phyloP scores from a whole-genome alignment of 75 land plant species.

The Pinus taeda region DNA sequence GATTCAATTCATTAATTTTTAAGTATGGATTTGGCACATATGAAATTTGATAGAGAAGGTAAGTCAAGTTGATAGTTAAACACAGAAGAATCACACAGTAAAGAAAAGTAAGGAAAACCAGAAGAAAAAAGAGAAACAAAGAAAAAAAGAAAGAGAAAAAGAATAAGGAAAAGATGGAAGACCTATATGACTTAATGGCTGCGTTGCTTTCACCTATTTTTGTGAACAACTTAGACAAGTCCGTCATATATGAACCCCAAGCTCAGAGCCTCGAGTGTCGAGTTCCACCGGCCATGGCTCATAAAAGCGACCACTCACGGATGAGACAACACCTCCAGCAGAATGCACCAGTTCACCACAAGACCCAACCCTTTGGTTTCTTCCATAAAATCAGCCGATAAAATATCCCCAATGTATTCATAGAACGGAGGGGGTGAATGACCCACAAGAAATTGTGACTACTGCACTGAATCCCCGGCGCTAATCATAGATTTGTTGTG shows the following conservation, averaged over 20 bases:
- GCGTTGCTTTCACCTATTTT: too few relatives aligned
- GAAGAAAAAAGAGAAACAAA: too few relatives aligned
- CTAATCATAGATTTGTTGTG: neutral
- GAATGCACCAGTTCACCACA: constrained; percentile 5
- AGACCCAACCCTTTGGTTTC: neutral
- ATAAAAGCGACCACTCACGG: constrained; percentile 18
- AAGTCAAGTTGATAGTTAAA: too few relatives aligned
- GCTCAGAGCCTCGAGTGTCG: constrained; percentile 18
- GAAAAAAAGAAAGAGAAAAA: too few relatives aligned
- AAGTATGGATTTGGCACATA: too few relatives aligned
- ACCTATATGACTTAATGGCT: too few relatives aligned
- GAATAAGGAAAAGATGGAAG: too few relatives aligned
- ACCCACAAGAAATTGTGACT: constrained; percentile 6
- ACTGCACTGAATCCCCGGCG: constrained; percentile 3
- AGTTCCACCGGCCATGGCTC: constrained; percentile 41
- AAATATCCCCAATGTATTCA: neutral
- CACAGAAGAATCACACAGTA: too few relatives aligned
- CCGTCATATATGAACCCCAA: neutral
- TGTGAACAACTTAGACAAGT: too few relatives aligned
- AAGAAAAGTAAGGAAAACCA: too few relatives aligned
- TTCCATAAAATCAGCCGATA: neutral
- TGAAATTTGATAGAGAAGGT: too few relatives aligned
- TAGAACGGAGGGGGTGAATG: constrained; percentile 2
- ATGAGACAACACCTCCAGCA: constrained; percentile 35
- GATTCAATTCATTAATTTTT: too few relatives aligned